Conservation (phyloP, 345 rosid species). For the Eucalyptus cloeziana region DNA sequence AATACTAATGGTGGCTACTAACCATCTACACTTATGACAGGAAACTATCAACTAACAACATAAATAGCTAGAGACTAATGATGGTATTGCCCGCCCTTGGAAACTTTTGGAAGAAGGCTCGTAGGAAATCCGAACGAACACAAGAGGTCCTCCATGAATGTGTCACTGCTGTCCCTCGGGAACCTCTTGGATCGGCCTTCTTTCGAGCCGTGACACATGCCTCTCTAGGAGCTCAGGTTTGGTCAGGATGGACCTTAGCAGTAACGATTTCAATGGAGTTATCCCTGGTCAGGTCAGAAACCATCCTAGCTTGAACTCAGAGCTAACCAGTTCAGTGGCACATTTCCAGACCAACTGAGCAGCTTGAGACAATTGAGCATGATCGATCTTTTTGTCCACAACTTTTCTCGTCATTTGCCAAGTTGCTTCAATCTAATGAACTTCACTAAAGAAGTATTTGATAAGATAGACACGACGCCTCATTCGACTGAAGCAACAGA, state of each 20-base stretch:
- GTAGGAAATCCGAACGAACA: too few relatives aligned
- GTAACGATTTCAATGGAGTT: fast-evolving
- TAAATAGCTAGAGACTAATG: too few relatives aligned
- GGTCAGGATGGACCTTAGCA: neutral
- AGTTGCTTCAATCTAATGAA: neutral
- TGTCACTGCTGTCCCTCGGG: too few relatives aligned
- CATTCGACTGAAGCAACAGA: neutral
- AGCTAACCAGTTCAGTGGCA: neutral
- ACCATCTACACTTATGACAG: too few relatives aligned
- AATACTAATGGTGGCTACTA: too few relatives aligned
- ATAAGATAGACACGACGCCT: neutral
- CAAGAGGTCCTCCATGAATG: too few relatives aligned
- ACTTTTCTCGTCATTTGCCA: neutral
- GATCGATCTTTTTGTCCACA: neutral
- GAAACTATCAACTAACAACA: too few relatives aligned
- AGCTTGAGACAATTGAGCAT: neutral
- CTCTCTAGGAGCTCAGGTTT: neutral
- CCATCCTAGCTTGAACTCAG: neutral
- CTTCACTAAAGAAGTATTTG: neutral
- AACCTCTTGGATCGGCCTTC: too few relatives aligned
- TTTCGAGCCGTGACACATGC: neutral
- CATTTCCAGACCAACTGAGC: neutral
- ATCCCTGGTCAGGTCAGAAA: neutral
- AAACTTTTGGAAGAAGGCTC: too few relatives aligned
- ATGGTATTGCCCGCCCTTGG: too few relatives aligned